Base-by-base conservation (phyloP, 2,329 filamentous ascomycete species). In the Ophiostoma novo-ulmi region DNA sequence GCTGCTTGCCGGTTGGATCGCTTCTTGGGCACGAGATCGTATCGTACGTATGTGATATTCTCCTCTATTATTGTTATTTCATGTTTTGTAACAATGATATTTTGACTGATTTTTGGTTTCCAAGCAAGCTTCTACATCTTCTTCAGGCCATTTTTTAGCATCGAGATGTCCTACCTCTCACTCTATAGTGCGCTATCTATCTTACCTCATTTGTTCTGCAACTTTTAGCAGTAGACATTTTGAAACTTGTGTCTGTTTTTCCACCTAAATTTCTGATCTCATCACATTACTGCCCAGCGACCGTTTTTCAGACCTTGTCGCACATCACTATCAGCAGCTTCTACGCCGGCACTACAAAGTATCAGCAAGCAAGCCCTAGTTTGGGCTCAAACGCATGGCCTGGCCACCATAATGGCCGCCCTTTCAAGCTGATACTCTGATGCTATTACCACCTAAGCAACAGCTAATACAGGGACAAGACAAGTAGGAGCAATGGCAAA, bases 231-330 rank as follows among this genome's bases (percentile, higher is more conserved):
- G n/a, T 7, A 8, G 14, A 48, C 14, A 7, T 2, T n/a, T n/a
- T 48, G 5, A 20, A 48, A 44, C 7, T 8, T 8, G 6, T 8
- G 1, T 48, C 4, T 48, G 41, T 14, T 48, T 48, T 48, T 48
- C 17, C 17, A 20, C 44, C n/a, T 20, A 48, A n/a, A 20, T n/a
- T 20, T 48, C 44, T 7, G 6, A 17, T 67, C 65, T 48, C 65
- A 67, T 67, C 65, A 67, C 65, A 67, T 67, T 44, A 48, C 38
- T 22, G 65, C 65, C 65, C 65, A 67, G 65, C 65, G 65, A 39
- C 65, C 65, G 39, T 20, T 67, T 67, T 67, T 10, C 38, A 41
- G 65, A 22, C 65, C 65, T 20, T 7, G 31, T 36, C 13, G 26
- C 58, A 36, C 58, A 36, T 36, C 58, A 36, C 26, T 31, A 36